Percentiles rank a stretch among this genome's conserved stretches.
These are phyloP conservation scores for Zymoseptoria pseudotritici DNA, from an alignment of 2,329 filamentous ascomycete species.

Conservation along the genomic window DNA sequence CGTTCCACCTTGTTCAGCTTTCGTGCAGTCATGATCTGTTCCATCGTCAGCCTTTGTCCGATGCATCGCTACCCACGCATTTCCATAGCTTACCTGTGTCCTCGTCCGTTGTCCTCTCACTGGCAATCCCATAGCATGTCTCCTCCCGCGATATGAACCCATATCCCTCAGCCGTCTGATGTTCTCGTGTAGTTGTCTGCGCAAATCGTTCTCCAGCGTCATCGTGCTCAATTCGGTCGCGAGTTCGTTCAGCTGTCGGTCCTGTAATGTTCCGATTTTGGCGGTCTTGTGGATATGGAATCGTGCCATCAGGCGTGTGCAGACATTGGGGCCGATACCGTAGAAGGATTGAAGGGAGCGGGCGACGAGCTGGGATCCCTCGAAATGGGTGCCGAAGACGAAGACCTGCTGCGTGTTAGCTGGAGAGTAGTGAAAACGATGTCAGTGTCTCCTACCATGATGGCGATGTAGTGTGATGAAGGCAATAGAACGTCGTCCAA, in stretches of 20 bases:
- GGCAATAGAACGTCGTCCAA: neutral
- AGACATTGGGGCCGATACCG: slow-evolving; percentile 65
- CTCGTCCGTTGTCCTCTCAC: slow-evolving; percentile 85
- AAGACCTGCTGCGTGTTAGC: slow-evolving; percentile 38
- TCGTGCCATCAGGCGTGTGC: slow-evolving; percentile 73
- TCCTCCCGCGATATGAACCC: slow-evolving; percentile 76
- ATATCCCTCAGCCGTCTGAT: slow-evolving; percentile 83
- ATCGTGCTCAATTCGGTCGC: slow-evolving; percentile 81
- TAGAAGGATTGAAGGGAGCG: slow-evolving; percentile 75
- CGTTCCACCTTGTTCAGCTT: slow-evolving; percentile 54
- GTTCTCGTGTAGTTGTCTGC: slow-evolving; percentile 71
- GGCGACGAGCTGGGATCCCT: slow-evolving; percentile 67
- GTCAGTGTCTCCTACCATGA: slow-evolving; percentile 6
- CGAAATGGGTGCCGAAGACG: slow-evolving; percentile 80
- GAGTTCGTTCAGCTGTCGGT: slow-evolving; percentile 71
- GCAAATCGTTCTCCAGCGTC: slow-evolving; percentile 87
- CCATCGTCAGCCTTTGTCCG: slow-evolving; percentile 5
- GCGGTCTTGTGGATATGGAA: slow-evolving; percentile 80
- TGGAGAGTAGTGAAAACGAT: neutral
- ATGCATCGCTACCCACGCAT: neutral
- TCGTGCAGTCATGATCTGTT: slow-evolving; percentile 51
- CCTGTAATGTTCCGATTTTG: slow-evolving; percentile 65
- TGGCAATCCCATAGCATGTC: slow-evolving; percentile 88
- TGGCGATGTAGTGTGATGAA: neutral
- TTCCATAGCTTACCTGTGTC: slow-evolving; percentile 51